Percentiles rank a stretch among this genome's conserved stretches.
These are phyloP conservation scores for Mortierella sp. DNA, from an alignment of 371 early-diverging fungal genomes.

Conservation along the genomic window DNA sequence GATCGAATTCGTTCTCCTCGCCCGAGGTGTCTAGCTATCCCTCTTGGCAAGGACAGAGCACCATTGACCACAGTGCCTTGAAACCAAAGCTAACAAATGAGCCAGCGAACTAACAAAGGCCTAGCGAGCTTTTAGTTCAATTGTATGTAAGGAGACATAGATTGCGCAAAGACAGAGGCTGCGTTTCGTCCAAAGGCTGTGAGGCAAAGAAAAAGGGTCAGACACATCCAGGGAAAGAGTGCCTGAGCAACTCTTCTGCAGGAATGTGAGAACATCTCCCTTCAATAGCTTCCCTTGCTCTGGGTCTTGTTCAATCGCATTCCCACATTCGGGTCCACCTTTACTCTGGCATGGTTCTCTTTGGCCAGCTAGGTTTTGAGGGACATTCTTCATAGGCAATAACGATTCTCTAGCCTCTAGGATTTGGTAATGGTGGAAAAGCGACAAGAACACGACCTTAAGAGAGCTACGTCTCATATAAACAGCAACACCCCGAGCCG, in stretches of 20 bases:
- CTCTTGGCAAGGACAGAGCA: no score
- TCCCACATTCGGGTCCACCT: no score
- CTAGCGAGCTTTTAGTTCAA: neutral
- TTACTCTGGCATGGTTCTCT: neutral
- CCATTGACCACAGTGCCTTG: no score
- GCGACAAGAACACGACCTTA: neutral
- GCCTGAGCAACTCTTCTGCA: neutral
- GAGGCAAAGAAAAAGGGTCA: neutral
- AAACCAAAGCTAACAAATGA: no score
- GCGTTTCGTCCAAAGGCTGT: neutral
- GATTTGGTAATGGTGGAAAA: neutral
- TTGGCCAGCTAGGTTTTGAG: conserved; percentile 10
- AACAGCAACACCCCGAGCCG: neutral
- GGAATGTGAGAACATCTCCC: neutral
- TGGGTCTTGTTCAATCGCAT: neutral
- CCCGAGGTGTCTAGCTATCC: no score
- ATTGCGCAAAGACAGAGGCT: neutral
- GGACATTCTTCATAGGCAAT: neutral
- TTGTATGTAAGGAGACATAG: neutral
- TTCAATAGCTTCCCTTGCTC: neutral
- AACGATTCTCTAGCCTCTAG: neutral
- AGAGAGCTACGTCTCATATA: neutral
- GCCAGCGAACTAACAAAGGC: neutral
- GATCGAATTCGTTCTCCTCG: no score
- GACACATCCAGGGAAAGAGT: neutral